Evolutionary conservation across 2,329 filamentous ascomycete species (phyloP).

Genomic region (Stachybotrys echinatus): DNA sequence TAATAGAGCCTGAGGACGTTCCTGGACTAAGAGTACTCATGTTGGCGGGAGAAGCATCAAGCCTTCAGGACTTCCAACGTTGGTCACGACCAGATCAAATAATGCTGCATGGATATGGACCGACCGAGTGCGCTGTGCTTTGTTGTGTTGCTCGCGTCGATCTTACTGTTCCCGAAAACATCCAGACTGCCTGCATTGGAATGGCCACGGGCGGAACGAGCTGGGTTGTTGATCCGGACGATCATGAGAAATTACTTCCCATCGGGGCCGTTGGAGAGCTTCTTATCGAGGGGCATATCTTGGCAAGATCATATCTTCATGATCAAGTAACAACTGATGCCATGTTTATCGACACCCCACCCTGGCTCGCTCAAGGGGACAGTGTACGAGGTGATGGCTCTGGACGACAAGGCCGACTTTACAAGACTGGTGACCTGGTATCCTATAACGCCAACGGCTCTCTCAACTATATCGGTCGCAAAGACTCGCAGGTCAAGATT

Average conservation of each 20-base stretch:
- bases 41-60: slow-evolving; percentile 4
- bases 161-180: not conserved
- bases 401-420: slow-evolving; percentile 8
- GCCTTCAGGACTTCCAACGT: not conserved
- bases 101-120: slow-evolving; percentile 3
- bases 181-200: slow-evolving; percentile 1
- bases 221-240: slow-evolving; percentile 6
- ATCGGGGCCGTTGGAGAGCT: slow-evolving; percentile 31
- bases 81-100: not conserved
- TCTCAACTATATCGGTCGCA: slow-evolving; percentile 38
- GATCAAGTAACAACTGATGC: slow-evolving; percentile 4
- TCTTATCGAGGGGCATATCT: slow-evolving; percentile 41
- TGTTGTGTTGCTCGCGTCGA: too few relatives aligned
- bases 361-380: not conserved
- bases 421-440: slow-evolving; percentile 12
- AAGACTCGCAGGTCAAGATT: slow-evolving; percentile 50
- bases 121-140: slow-evolving; percentile 5
- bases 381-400: not conserved
- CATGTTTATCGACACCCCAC: slow-evolving; percentile 3
- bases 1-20: slow-evolving; percentile 3
- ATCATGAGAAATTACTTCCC: slow-evolving; percentile 11
- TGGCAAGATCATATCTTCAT: slow-evolving; percentile 36
- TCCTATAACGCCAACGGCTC: slow-evolving; percentile 23
- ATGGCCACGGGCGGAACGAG: not conserved
- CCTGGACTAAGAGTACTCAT: slow-evolving; percentile 4